These are phyloP conservation scores for Fraxinus platypoda DNA, from an alignment of 305 asterid genomes.

Conservation along the genomic window DNA sequence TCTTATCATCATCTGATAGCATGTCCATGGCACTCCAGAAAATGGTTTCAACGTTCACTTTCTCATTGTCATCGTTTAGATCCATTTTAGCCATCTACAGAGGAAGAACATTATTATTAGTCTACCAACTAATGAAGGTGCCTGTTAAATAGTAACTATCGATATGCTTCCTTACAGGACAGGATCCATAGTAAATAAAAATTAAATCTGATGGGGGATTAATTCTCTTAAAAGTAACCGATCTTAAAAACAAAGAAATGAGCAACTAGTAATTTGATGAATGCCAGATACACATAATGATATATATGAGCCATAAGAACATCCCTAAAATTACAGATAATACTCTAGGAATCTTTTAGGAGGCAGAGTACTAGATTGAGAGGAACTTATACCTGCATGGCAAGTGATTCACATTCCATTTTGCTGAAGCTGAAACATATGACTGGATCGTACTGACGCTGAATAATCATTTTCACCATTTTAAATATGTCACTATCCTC, in stretches of 20 bases:
- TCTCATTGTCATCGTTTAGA: slow-evolving; percentile 83
- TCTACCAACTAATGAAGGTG: neutral
- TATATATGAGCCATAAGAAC: neutral
- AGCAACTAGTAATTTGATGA: neutral
- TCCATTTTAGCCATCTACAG: slow-evolving; percentile 95
- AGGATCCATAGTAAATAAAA: neutral
- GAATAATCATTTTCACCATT: slow-evolving; percentile 95
- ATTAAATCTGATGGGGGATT: neutral
- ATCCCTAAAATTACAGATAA: neutral
- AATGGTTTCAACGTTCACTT: slow-evolving; percentile 79
- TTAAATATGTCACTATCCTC: slow-evolving; percentile 92
- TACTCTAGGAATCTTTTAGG: neutral
- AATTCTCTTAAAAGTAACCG: neutral
- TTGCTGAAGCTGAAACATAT: slow-evolving; percentile 99
- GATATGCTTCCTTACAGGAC: neutral
- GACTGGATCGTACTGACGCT: slow-evolving; percentile 94
- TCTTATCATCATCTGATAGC: slow-evolving; percentile 96
- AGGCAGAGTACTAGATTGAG: neutral
- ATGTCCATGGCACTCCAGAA: slow-evolving; percentile 99
- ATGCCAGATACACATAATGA: neutral
- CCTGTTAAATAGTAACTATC: neutral
- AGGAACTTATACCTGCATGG: slow-evolving; percentile 77
- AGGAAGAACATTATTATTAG: slow-evolving; percentile 12
- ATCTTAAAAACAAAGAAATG: neutral
- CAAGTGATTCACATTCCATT: slow-evolving; percentile 96